Base-by-base conservation (phyloP, 768 basidiomycete genomes). In the Boletus sp. region DNA sequence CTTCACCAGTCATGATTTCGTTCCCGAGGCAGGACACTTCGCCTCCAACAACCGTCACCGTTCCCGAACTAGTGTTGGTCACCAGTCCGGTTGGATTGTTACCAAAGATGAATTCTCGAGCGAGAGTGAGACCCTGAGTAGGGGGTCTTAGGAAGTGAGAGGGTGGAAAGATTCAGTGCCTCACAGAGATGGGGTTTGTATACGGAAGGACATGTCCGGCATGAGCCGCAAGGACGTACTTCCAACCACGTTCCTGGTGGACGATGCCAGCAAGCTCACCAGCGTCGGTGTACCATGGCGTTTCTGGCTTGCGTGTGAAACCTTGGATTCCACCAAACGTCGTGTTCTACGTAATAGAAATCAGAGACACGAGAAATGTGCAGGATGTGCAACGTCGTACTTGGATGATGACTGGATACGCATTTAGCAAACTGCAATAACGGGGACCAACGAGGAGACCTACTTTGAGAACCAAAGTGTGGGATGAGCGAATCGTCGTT, bases 251-350 rank as follows among this genome's bases (percentile, higher is more conserved):
- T 68, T 89, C 88, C 65, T 87, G 86, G 61, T 87, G 85, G 15
- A 88, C 78, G 30, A 88, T 83, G 0, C 87, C 87, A 0, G 79
- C 84, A 47, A 82, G 75, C 47, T 80, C 70, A n/a, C 81, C 80
- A 1, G 65, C 61, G 47, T 85, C 83, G 53, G 82, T 80, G 47
- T 70, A 71, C 85, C 86, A 89, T 0, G 82, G 79, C 1, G 88
- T 88, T 1, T 82, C 77, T 3, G 88, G 88, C 53, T 76, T 79
- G 40, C 81, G 75, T 0, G 84, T 82, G 66, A 90, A 90, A 3
- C 88, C 88, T 68, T 84, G 85, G 38, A 83, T 83, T 8, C 87
- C 87, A 30, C 87, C 85, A 62, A 88, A 90, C 1, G 87, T 90
- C n/a, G 85, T 87, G 62, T 90, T 90, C 84, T 88, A 56, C 0